Conservation (phyloP, 208 protist species). For the Angomonas desouzai region DNA sequence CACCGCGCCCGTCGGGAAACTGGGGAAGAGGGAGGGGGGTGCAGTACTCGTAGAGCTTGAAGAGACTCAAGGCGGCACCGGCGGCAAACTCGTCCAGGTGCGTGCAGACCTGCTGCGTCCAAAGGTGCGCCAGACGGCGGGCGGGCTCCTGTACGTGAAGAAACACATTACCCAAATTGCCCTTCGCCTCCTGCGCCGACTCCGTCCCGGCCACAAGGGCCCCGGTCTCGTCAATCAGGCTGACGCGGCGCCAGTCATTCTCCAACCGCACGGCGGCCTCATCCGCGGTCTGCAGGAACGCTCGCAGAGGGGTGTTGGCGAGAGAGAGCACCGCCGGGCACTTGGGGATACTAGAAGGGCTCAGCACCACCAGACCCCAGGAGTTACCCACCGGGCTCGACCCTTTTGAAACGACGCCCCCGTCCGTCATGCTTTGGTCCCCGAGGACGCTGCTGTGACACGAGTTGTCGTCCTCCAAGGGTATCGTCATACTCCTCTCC, state of each 20-base stretch:
- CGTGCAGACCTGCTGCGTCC: conserved; percentile 5
- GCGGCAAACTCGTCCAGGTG: conserved; percentile 1
- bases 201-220: not conserved
- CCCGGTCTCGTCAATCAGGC: not conserved
- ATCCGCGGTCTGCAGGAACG: not conserved
- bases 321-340: not conserved
- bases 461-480: not conserved
- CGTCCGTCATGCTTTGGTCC: not conserved
- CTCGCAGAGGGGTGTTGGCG: not conserved
- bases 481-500: not conserved
- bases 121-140: not conserved
- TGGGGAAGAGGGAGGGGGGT: not conserved
- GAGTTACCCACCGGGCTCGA: conserved; percentile 4
- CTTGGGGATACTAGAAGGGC: conserved; percentile 4
- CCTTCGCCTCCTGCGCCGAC: not conserved
- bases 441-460: not conserved
- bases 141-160: conserved; percentile 7
- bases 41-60: conserved; percentile 7
- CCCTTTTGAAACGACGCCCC: not conserved
- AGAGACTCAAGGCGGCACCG: not conserved
- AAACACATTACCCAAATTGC: conserved; percentile 14
- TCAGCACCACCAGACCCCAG: conserved; percentile 7
- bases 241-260: not conserved
- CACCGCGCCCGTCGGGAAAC: not conserved
- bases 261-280: not conserved